A percentile compares a stretch with the other conserved stretches of the same genome.
These are phyloP conservation scores for Herpetomonas samuelpessoai DNA, from an alignment of 208 protist species.

Conservation along the genomic window DNA sequence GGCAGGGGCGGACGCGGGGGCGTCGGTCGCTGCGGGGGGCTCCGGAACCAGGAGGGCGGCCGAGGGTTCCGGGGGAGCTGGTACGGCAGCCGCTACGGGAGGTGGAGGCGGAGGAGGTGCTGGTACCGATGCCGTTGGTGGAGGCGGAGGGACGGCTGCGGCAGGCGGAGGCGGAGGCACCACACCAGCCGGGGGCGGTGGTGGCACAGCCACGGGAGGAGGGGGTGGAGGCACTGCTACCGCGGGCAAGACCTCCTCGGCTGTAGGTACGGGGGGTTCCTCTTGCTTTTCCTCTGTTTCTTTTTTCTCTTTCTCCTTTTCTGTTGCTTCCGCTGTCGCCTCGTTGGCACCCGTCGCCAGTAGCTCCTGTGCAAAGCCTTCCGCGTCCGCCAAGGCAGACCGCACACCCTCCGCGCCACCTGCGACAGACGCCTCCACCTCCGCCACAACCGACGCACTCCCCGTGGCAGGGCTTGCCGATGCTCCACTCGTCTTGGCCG, in stretches of 20 bases:
- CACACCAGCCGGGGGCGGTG: constrained; percentile 9
- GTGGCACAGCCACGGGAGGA: background rate
- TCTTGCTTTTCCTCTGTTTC: background rate
- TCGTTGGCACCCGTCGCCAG: no score
- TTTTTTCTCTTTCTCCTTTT: no score
- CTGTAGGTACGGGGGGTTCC: background rate
- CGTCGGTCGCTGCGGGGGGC: background rate
- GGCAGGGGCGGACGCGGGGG: constrained; percentile 3
- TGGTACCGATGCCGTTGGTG: background rate
- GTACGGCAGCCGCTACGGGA: constrained; percentile 4
- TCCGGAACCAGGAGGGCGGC: background rate
- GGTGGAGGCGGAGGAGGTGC: constrained; percentile 5
- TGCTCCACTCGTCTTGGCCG: no score
- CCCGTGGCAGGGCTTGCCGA: background rate
- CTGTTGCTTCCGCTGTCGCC: no score
- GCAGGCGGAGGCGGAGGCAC: constrained; percentile 6
- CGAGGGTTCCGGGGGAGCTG: background rate
- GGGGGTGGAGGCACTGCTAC: constrained; percentile 6
- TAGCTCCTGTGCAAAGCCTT: no score
- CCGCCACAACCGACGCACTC: background rate
- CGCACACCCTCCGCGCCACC: no score
- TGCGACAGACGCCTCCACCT: background rate
- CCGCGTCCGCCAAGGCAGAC: background rate
- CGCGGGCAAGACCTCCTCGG: background rate
- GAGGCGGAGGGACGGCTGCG: background rate